Conservation (phyloP, 495 filamentous ascomycete genomes). For the Lasiosphaeris hirsuta region DNA sequence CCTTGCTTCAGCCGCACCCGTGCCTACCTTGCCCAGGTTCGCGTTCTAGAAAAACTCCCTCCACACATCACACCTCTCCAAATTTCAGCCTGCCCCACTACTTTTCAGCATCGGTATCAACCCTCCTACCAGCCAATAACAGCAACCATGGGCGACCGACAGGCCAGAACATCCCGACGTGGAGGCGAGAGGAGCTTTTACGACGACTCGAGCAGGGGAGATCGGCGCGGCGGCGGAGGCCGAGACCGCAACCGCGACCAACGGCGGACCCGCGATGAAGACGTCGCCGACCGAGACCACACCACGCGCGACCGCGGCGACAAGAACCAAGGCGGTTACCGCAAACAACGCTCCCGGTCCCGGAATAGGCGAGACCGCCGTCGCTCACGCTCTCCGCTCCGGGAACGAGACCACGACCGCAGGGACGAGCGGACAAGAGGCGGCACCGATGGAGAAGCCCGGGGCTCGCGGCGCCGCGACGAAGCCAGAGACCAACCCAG, state of each 20-base stretch:
- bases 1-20: constrained; percentile 20
- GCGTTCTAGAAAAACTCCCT: constrained; percentile 17
- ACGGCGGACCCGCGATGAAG: constrained; percentile 34
- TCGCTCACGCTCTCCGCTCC: constrained; percentile 32
- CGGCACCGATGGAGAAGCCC: constrained; percentile 1
- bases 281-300: constrained; percentile 29
- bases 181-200: constrained; percentile 23
- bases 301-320: constrained; percentile 31
- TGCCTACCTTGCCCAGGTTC: no score
- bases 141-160: constrained; percentile 27
- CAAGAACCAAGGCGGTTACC: constrained; percentile 30
- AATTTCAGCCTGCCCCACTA: background rate
- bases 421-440: constrained; percentile 18
- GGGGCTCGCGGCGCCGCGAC: constrained; percentile 20
- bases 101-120: background rate
- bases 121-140: background rate
- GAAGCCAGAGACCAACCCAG: constrained; percentile 9
- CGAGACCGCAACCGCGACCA: constrained; percentile 22
- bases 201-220: constrained; percentile 21
- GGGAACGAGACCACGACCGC: constrained; percentile 37
- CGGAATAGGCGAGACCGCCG: constrained; percentile 33
- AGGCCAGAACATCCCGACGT: constrained; percentile 22
- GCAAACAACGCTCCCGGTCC: constrained; percentile 40
- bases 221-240: constrained; percentile 14
- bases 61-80: constrained; percentile 19